These are phyloP conservation scores for Saccharum officinarum DNA, from an alignment of 176 grass and related monocot genomes.

Conservation along the genomic window DNA sequence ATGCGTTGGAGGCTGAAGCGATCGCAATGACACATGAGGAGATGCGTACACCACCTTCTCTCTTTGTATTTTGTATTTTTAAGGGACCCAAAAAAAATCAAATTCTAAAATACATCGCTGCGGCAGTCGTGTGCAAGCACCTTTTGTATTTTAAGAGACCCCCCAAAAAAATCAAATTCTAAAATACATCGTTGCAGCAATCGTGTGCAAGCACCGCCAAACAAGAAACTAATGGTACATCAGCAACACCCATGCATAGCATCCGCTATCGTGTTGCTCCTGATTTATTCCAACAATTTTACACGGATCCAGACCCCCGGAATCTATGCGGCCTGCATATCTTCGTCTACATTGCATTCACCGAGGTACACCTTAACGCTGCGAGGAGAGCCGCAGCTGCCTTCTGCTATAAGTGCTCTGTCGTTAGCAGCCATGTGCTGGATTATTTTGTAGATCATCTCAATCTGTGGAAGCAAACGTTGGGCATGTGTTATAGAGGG, in stretches of 20 bases:
- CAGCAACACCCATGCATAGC: constrained; percentile 8
- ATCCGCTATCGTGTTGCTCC: constrained; percentile 10
- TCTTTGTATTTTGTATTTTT: not conserved
- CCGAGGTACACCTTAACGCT: constrained; percentile 88
- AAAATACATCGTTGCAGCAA: constrained; percentile 31
- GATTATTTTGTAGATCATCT: constrained; percentile 99
- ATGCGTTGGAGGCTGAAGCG: not conserved
- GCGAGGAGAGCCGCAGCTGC: constrained; percentile 86
- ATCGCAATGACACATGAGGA: not conserved
- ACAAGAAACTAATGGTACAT: constrained; percentile 35
- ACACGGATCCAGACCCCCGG: constrained; percentile 26
- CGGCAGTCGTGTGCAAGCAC: constrained; percentile 1
- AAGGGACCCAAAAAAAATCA: not conserved
- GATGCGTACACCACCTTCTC: not conserved
- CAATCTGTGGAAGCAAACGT: constrained; percentile 55
- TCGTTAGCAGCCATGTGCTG: constrained; percentile 96
- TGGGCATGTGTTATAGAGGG: not conserved
- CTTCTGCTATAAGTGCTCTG: constrained; percentile 97
- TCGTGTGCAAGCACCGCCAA: not conserved
- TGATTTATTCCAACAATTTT: constrained; percentile 43
- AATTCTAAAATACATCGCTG: constrained; percentile 35
- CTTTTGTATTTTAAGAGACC: not conserved
- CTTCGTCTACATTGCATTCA: constrained; percentile 83
- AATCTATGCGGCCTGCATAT: constrained; percentile 39
- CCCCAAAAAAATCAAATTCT: not conserved